Conservation (phyloP, 1,284 basidiomycete genomes). For the Hemileia vastatrix region DNA sequence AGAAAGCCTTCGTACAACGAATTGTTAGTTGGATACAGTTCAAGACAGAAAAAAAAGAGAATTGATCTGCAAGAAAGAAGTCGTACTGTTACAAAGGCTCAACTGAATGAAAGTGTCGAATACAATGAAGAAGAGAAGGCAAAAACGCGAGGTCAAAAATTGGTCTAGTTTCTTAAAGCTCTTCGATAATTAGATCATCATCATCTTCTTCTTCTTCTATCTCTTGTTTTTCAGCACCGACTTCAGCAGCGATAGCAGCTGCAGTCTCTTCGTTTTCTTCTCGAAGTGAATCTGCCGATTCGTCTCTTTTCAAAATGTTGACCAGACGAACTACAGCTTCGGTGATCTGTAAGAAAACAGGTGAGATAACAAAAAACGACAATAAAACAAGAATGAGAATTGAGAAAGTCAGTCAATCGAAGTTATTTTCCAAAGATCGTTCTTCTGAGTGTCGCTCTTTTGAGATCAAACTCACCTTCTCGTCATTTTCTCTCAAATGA, state of each 20-base stretch:
- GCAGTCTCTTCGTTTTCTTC: conserved; percentile 28
- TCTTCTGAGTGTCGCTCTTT: no score
- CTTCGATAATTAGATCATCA: conserved; percentile 38
- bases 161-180: conserved; percentile 27
- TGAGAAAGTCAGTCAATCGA: background rate
- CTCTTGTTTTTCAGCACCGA: conserved; percentile 48
- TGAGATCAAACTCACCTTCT: conserved; percentile 59
- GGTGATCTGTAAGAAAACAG: conserved; percentile 49
- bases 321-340: conserved; percentile 64
- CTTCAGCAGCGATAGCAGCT: conserved; percentile 19
- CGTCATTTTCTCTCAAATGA: conserved; percentile 69
- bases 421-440: background rate
- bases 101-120: no score
- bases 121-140: no score
- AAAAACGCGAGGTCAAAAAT: no score
- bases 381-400: conserved; percentile 7
- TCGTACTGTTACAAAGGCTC: no score
- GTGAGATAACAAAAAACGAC: background rate
- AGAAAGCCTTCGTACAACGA: no score
- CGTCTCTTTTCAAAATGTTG: conserved; percentile 60
- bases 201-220: no score
- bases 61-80: no score
- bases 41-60: no score
- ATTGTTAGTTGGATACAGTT: no score
- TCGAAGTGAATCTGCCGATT: conserved; percentile 28